Evolutionary conservation across 768 basidiomycete genomes (phyloP), one percentile per base, ranked within the genome.

Genomic region (Leccinum barrowsii): DNA sequence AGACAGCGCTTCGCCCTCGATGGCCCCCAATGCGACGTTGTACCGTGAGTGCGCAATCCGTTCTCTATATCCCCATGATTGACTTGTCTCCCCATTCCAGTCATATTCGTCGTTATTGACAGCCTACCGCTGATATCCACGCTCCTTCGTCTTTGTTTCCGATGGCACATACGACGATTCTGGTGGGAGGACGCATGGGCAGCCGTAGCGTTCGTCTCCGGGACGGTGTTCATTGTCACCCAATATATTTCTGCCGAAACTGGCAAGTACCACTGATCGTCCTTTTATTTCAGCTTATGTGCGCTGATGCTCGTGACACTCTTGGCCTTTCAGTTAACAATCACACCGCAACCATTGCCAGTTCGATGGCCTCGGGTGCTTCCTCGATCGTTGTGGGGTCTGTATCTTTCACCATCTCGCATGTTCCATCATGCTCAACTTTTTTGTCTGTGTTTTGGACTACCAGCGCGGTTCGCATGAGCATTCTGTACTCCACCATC

Each of bases 121-220:
- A 40, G 53, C 40, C 50, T 66, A 11, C 53, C 32, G 13, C 7
- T 59, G 1, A 34, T 59, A 4, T 54, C 64, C 40, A 64, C 65
- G 1, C 24, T 66, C 4, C 58, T 64, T 56, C 65, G 65, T 7
- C n/a, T 67, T 19, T 51, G 44, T 1, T 56, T 66, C 35, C 62
- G 65, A 26, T 32, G 57, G 11, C 53, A 26, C 26, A 59, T 66
- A 52, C 63, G 47, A 47, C 22, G 59, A 28, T 42, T 42, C 40
- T 42, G 40, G 40, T 42, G 40, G 40, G 40, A 42, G 40, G 40
- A 42, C 40, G 40, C 58, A 4, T 70, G 68, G 63, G 63, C 68
- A 32, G 59, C 32, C 10, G 50, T 51, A 21, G 50, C n/a, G 12
- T 19, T 51, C 6, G 6, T 51, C 19, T 21, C n/a, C 17, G 50